Conservation (phyloP, 169 alveolate genomes). For the Cyclospora cayetanensis region DNA sequence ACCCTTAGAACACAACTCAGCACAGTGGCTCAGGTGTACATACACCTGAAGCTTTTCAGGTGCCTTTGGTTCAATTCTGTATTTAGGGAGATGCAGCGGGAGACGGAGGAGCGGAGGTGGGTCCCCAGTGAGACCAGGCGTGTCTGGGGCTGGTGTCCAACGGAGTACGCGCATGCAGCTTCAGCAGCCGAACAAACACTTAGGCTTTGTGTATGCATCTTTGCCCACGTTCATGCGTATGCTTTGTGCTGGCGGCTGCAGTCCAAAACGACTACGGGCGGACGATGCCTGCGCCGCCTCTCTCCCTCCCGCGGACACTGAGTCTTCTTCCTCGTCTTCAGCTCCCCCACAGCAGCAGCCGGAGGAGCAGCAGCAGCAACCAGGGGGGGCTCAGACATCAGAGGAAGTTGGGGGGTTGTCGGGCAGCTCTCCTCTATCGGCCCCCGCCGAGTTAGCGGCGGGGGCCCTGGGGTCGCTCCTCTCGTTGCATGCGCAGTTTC, state of each 20-base stretch:
- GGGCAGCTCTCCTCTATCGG: background rate
- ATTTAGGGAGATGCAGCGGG: too few relatives aligned
- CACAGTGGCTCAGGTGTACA: too few relatives aligned
- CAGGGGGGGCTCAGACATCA: background rate
- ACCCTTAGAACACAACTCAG: too few relatives aligned
- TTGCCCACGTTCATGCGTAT: too few relatives aligned
- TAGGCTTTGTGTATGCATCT: too few relatives aligned
- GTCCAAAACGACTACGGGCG: constrained; percentile 35
- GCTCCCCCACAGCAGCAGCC: background rate
- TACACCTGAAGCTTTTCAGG: too few relatives aligned
- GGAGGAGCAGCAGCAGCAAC: constrained; percentile 23
- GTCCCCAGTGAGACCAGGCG: too few relatives aligned
- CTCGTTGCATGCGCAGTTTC: constrained; percentile 64
- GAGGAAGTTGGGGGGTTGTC: background rate
- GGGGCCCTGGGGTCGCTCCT: constrained; percentile 16
- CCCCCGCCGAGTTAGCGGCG: background rate
- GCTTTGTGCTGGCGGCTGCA: background rate
- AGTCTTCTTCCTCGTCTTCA: background rate
- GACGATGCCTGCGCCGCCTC: constrained; percentile 42
- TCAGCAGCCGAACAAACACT: too few relatives aligned
- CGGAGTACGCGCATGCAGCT: too few relatives aligned
- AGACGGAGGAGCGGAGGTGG: too few relatives aligned
- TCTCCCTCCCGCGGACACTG: background rate
- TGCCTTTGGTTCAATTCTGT: too few relatives aligned
- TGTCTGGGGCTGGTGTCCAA: too few relatives aligned